phyloP scores from a whole-genome alignment of 2,329 filamentous ascomycete genomes.

The Rosellinia necatrix region DNA sequence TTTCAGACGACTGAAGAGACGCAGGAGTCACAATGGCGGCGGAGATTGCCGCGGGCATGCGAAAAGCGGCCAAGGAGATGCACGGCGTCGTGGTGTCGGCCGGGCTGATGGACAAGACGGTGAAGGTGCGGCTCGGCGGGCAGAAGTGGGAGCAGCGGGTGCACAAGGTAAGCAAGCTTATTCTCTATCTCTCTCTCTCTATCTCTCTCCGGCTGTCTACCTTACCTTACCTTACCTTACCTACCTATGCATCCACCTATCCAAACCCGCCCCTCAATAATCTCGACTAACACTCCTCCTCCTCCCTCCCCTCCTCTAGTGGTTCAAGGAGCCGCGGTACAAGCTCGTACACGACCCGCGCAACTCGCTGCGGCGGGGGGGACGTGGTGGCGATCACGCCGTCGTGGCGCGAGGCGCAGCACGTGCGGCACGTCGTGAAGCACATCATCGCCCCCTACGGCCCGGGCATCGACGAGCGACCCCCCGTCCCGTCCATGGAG shows the following conservation, averaged over 20 bases:
- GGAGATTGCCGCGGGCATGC: constrained; percentile 39
- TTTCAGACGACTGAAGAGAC: background rate
- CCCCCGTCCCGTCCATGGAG: constrained; percentile 66
- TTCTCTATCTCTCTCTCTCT: background rate
- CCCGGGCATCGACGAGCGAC: constrained; percentile 62
- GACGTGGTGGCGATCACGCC: constrained; percentile 75
- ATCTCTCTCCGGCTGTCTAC: background rate
- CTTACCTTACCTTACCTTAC: background rate
- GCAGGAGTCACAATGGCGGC: constrained; percentile 15
- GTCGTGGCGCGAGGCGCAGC: constrained; percentile 67
- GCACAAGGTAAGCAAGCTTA: constrained; percentile 63
- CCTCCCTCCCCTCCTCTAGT: constrained; percentile 45
- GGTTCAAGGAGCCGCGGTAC: constrained; percentile 66
- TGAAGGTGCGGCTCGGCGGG: constrained; percentile 74
- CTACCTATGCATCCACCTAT: background rate
- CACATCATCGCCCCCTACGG: constrained; percentile 72
- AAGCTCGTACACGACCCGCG: constrained; percentile 80
- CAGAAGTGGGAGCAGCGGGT: constrained; percentile 74
- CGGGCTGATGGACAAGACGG: constrained; percentile 77
- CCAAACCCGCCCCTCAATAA: background rate
- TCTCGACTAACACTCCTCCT: background rate
- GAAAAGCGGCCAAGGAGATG: constrained; percentile 55
- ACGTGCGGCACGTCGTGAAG: constrained; percentile 75
- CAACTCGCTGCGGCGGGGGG: constrained; percentile 71
- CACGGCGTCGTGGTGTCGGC: constrained; percentile 77